Evolutionary conservation across 331 rosid species (phyloP).

Genomic region (Prunus yedoensis): DNA sequence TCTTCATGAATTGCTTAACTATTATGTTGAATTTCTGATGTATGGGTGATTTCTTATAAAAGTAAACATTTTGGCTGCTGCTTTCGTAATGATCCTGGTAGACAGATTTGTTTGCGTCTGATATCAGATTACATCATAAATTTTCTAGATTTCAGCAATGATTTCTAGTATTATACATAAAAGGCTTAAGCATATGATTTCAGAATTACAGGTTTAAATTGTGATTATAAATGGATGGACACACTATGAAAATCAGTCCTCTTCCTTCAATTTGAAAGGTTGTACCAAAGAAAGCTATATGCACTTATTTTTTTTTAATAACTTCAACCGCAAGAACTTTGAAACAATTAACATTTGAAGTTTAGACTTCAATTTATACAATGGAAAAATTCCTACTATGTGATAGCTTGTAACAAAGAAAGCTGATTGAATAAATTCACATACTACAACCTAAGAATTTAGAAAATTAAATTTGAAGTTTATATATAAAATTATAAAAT

Average conservation of each 20-base stretch:
- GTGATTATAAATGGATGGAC: not conserved
- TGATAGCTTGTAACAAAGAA: not conserved
- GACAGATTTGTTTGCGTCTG: not conserved
- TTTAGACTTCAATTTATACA: not conserved
- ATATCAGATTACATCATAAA: not conserved
- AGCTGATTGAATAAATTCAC: not conserved
- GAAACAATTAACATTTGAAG: not conserved
- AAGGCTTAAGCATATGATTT: not conserved
- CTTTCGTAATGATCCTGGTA: not conserved
- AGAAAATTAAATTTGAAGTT: no score
- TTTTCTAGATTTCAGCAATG: not conserved
- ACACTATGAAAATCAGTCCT: not conserved
- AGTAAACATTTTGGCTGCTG: conserved; percentile 3
- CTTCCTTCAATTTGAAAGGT: not conserved
- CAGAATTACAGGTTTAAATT: not conserved
- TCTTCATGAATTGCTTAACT: not conserved
- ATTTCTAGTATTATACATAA: not conserved
- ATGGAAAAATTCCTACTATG: not conserved
- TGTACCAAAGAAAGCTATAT: not conserved
- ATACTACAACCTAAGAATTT: no score
- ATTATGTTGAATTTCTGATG: not conserved
- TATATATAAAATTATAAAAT: not conserved
- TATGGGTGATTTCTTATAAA: not conserved
- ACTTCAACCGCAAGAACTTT: not conserved
- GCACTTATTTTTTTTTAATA: not conserved